Evolutionary conservation across 495 filamentous ascomycete species (phyloP), one percentile per base, ranked within the genome.

Genomic region (Chaetomidium leptoderma): DNA sequence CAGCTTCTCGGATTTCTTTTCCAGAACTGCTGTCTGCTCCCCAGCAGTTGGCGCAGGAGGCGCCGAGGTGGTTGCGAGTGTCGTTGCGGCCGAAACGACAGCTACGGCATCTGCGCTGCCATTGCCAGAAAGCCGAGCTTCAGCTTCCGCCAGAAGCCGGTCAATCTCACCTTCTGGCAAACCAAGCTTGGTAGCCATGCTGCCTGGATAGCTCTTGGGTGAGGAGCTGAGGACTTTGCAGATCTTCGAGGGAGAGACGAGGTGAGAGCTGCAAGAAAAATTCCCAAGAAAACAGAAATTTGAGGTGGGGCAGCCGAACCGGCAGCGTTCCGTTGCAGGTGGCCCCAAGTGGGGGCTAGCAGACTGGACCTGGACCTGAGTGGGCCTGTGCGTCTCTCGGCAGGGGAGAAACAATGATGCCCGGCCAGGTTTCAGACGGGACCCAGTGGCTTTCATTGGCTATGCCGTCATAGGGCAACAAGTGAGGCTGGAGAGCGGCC

Each of bases 401-500:
- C 36, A 19, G 19, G 39, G 65, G 65, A 65, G 45, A 63, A 68
- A 63, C 47, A 42, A 50, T 64, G 56, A 60, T 64, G 59, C 64
- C 44, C 40, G 37, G 32, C 53, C 35, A 7, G 55, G 27, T 53
- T 53, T 53, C 44, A 39, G n/a, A 4, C 33, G 30, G 30, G 30
- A 32, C 7, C n/a, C 4, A 32, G 46, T 17, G 14, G 21, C 19
- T 19, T 17, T 29, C 16, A 39, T 63, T 55, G 30, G 36, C 42
- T 24, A 57, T 64, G 61, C 55, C 60, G 65, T 67, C 65, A 67
- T 62, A 62, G 57, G 61, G 57, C 55, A 33, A 36, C 29, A 39
- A 48, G 11, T 69, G 66, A 70, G 68, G 64, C 66, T 69, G 66
- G 66, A 63, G 59, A 49, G 35, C n/a, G 48, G 66, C 52, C 68